Base-by-base conservation (phyloP, 1,284 basidiomycete genomes). In the Pseudozyma hubeiensis region DNA sequence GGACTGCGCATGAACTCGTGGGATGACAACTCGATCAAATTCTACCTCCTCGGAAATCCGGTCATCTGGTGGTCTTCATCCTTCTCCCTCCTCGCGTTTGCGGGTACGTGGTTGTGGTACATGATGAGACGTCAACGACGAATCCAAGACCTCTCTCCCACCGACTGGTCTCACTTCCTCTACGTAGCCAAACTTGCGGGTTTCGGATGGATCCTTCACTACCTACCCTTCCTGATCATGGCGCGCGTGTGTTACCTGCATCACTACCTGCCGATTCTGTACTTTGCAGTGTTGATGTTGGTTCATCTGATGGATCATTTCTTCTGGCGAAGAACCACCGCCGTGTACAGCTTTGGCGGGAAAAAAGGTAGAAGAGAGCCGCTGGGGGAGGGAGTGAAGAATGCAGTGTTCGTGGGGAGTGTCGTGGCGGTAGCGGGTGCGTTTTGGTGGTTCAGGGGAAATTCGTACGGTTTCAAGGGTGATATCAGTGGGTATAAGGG, bases 371-470 rank as follows among this genome's bases (percentile, higher is more conserved):
- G 52, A 31, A 53, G 45, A 40, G 39, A 57, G 34, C 75, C 79
- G 2, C 41, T 92, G 55, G 87, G 88, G 0, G 86, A 87, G 7
- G 85, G 86, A 41, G 90, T 90, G 33, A 97, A 96, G 84, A 86
- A 87, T 53, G 89, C 92, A 53, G 87, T 87, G 53, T 99, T 97
- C 82, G 88, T 88, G 0, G 73, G 90, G 5, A 85, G 89, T 51
- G 87, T 89, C 0, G 86, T 87, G 17, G 77, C 87, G n/a, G 89
- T 97, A 60, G 81, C 96, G 5, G 86, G 87, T 30, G 89, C 89
- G 61, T 98, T 97, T 87, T 94, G 92, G 92, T 97, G 93, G 93
- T 98, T 97, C 87, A 90, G 88, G 69, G 91, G 90, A 29, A 86
- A 95, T 44, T 92, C 93, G 0, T 94, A 93, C 83, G 96, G 96